A percentile compares a stretch with the other conserved stretches of the same genome.
Evolutionary conservation across 129 eudicot species (phyloP).

Genomic region (Saussurea involucrata): DNA sequence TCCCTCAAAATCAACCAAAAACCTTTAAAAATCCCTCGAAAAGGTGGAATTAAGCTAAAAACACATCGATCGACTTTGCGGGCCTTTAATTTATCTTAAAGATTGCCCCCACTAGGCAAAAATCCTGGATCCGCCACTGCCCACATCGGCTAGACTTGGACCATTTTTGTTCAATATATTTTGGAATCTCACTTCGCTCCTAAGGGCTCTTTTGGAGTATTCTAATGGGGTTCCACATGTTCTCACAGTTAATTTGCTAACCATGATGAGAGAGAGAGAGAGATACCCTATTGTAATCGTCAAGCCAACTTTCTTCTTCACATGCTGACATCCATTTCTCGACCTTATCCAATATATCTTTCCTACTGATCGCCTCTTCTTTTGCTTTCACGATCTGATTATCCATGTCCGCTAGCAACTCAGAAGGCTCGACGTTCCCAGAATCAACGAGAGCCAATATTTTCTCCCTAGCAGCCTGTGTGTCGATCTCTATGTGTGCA

Average conservation of each 20-base stretch:
- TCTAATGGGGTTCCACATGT: not conserved
- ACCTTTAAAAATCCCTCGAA: too few species aligned
- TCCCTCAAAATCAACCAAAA: too few species aligned
- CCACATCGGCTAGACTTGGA: too few species aligned
- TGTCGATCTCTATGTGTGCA: slow-evolving; percentile 86
- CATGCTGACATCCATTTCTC: slow-evolving; percentile 99
- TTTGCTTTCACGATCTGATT: slow-evolving; percentile 80
- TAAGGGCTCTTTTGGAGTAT: not conserved
- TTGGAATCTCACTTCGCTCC: not conserved
- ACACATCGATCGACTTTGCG: too few species aligned
- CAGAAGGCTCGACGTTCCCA: slow-evolving; percentile 85
- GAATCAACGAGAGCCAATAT: slow-evolving; percentile 84
- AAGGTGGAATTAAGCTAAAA: too few species aligned
- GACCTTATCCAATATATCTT: slow-evolving; percentile 92
- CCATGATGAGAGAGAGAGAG: slow-evolving; percentile 5
- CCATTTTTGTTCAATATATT: not conserved
- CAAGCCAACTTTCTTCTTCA: slow-evolving; percentile 99
- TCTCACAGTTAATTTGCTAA: slow-evolving; percentile 1
- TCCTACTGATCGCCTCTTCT: slow-evolving; percentile 93
- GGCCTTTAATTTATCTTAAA: too few species aligned
- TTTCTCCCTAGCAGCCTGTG: slow-evolving; percentile 76
- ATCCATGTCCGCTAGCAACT: slow-evolving; percentile 89
- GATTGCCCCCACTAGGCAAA: too few species aligned
- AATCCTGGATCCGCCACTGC: too few species aligned
- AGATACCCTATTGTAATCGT: slow-evolving; percentile 88